A percentile compares a stretch with the other conserved stretches of the same genome.
Conservation (phyloP, 176 grass and related monocot species). For the Lolium rigidum region DNA sequence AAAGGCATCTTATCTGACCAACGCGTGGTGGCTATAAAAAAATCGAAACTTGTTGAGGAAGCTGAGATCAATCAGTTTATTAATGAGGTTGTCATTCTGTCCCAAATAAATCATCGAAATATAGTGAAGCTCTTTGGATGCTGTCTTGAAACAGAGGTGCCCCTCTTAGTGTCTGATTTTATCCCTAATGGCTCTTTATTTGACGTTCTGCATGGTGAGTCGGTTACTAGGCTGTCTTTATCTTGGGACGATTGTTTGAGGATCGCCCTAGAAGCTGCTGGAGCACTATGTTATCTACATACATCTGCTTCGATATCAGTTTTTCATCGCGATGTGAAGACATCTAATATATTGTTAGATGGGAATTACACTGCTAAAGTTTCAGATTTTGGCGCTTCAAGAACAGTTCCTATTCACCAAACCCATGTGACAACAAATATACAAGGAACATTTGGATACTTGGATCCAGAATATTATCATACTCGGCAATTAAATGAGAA, state of each 20-base stretch:
- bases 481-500: neutral
- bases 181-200: neutral
- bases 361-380: neutral
- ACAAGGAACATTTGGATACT: constrained; percentile 1
- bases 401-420: neutral
- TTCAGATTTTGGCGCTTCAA: neutral
- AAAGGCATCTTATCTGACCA: neutral
- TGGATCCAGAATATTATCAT: neutral
- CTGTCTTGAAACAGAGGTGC: constrained; percentile 6
- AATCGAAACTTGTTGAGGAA: neutral
- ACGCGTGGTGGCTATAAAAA: neutral
- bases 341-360: neutral
- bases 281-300: neutral
- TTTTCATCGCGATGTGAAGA: neutral
- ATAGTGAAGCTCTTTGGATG: neutral
- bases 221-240: neutral
- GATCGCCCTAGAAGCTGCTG: neutral
- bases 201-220: neutral
- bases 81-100: neutral
- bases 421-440: neutral
- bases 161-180: neutral
- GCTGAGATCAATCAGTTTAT: neutral
- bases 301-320: neutral
- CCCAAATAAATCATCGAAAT: constrained; percentile 4
- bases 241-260: neutral